A percentile compares a stretch with the other conserved stretches of the same genome.
Conservation (phyloP, 192 early-diverging fungal species). For the Backusella morwellensis region DNA sequence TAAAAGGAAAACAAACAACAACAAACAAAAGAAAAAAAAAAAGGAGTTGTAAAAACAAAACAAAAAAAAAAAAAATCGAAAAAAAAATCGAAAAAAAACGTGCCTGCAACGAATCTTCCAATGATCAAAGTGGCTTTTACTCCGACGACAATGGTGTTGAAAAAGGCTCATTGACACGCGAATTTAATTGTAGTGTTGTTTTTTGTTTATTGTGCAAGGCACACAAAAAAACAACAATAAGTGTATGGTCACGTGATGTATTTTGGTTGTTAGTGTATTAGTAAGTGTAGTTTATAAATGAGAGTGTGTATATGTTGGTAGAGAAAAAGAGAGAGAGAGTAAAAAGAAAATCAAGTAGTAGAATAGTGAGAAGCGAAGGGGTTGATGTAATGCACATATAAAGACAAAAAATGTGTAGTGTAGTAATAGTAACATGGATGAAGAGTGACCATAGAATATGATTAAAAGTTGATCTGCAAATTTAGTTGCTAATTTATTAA, state of each 20-base stretch:
- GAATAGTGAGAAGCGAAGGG: not conserved
- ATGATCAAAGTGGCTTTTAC: not conserved
- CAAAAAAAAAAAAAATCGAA: not conserved
- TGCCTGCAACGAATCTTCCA: not conserved
- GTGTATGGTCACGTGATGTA: not conserved
- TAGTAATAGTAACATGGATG: too few species aligned
- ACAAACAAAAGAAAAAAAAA: not conserved
- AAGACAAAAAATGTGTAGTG: not conserved
- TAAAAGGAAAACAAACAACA: not conserved
- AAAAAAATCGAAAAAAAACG: not conserved
- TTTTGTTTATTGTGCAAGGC: not conserved
- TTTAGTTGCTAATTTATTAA: not conserved
- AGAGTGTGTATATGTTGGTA: too few species aligned
- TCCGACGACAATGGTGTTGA: not conserved
- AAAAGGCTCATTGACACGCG: not conserved
- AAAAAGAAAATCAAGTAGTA: not conserved
- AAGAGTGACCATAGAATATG: not conserved
- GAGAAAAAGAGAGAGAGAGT: not conserved
- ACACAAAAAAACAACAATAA: too few species aligned
- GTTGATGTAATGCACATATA: not conserved
- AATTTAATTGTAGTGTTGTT: not conserved
- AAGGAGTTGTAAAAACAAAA: not conserved
- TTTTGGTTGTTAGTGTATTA: not conserved
- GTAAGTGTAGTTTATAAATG: too few species aligned
- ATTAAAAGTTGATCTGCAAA: not conserved